These are phyloP conservation scores for Penicillium daleae DNA, from an alignment of 495 filamentous ascomycete species.

Conservation along the genomic window DNA sequence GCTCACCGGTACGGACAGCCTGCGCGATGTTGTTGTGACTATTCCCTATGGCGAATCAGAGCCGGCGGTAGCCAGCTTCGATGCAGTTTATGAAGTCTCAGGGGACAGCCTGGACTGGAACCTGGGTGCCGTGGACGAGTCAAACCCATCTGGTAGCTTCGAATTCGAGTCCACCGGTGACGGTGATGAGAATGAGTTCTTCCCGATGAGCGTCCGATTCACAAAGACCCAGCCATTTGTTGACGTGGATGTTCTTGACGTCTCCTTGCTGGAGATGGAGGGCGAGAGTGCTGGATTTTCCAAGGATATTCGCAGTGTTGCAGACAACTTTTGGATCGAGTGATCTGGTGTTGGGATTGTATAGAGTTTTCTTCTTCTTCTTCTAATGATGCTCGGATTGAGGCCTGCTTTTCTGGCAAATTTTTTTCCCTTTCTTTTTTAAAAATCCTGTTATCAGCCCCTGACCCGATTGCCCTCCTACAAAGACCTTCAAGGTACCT, in stretches of 20 bases:
- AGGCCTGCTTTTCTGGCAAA: slow-evolving; percentile 21
- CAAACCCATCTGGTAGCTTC: slow-evolving; percentile 80
- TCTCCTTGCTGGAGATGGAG: slow-evolving; percentile 75
- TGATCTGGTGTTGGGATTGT: slow-evolving; percentile 49
- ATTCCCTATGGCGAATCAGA: slow-evolving; percentile 85
- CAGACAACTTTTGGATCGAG: slow-evolving; percentile 81
- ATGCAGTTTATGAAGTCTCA: slow-evolving; percentile 90
- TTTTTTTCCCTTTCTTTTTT: slow-evolving; percentile 19
- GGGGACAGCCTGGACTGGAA: slow-evolving; percentile 94
- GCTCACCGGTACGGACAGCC: slow-evolving; percentile 70
- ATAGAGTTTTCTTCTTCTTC: slow-evolving; percentile 35
- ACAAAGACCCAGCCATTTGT: slow-evolving; percentile 84
- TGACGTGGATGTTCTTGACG: slow-evolving; percentile 81
- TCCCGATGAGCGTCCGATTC: slow-evolving; percentile 94
- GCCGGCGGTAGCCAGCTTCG: slow-evolving; percentile 87
- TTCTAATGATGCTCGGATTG: slow-evolving; percentile 51
- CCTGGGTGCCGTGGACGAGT: slow-evolving; percentile 79
- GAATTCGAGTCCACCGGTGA: slow-evolving; percentile 86
- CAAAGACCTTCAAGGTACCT: slow-evolving; percentile 2
- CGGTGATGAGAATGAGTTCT: slow-evolving; percentile 84
- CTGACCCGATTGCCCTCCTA: slow-evolving; percentile 21
- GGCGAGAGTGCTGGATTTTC: slow-evolving; percentile 79
- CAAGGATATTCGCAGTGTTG: slow-evolving; percentile 84
- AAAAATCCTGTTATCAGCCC: slow-evolving; percentile 32
- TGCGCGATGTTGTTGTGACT: slow-evolving; percentile 82